Conservation (phyloP, 176 grass and related monocot species). For the sorghum (Sorghum bicolor) region DNA sequence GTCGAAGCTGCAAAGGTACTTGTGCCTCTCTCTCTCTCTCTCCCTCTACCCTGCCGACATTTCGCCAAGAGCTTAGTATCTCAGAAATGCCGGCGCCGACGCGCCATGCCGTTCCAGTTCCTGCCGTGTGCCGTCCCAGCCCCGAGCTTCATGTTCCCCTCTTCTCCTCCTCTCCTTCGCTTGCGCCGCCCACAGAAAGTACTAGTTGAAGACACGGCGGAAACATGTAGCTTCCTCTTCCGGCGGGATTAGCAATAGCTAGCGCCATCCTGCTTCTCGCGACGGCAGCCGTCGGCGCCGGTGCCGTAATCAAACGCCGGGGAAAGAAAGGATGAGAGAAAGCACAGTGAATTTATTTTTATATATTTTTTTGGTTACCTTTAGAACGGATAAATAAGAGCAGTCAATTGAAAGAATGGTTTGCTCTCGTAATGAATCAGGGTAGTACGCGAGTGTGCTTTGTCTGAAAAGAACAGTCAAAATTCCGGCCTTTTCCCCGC, state of each 20-base stretch:
- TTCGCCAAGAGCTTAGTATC: background rate
- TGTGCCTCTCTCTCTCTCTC: no score
- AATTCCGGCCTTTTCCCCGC: background rate
- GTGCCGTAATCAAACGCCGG: no score
- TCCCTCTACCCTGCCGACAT: background rate
- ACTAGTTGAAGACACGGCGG: background rate
- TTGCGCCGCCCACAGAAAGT: background rate
- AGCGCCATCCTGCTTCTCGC: background rate
- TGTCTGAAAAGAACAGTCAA: slow-evolving; percentile 2
- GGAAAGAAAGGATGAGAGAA: background rate
- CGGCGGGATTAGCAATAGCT: background rate
- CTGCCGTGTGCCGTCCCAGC: no score
- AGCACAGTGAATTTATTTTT: background rate
- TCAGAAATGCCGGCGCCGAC: background rate
- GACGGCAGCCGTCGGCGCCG: no score
- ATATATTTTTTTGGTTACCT: background rate
- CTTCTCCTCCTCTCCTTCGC: no score
- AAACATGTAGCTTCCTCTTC: background rate
- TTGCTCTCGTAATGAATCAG: background rate
- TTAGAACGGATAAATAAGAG: background rate
- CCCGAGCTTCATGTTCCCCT: no score
- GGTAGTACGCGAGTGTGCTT: background rate
- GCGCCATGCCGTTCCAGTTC: background rate
- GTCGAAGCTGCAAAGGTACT: slow-evolving; percentile 26
- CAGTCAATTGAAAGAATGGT: background rate